These are phyloP conservation scores for Ceratobasidium sp. DNA, from an alignment of 1,284 basidiomycete genomes.

Conservation along the genomic window DNA sequence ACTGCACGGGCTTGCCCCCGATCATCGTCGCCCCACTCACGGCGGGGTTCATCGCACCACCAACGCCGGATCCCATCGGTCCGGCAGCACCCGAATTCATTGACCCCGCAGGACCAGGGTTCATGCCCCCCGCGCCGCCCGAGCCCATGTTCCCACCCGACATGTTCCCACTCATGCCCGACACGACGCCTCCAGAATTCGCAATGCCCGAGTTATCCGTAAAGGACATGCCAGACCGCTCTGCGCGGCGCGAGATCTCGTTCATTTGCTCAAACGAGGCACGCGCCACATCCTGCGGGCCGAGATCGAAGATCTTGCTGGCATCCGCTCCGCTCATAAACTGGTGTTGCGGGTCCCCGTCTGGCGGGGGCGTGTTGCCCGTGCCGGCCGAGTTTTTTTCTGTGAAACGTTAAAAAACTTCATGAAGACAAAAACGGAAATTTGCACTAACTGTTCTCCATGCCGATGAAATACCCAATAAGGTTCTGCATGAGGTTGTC, in stretches of 20 bases:
- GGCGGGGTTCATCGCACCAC: not conserved
- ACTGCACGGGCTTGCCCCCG: conserved; percentile 39
- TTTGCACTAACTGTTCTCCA: conserved; percentile 63
- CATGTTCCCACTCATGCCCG: not conserved
- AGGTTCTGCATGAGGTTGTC: conserved; percentile 83
- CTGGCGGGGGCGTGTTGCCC: conserved; percentile 14
- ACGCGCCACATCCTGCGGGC: conserved; percentile 66
- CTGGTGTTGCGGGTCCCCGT: conserved; percentile 14
- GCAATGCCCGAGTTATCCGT: conserved; percentile 34
- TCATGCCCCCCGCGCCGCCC: not conserved
- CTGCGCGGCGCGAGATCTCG: conserved; percentile 69
- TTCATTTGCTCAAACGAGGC: conserved; percentile 74
- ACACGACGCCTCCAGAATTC: not conserved
- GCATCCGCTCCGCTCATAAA: conserved; percentile 32
- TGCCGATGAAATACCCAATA: conserved; percentile 79
- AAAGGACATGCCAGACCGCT: conserved; percentile 57
- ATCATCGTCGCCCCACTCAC: conserved; percentile 8
- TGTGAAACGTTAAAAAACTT: not conserved
- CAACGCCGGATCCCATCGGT: not conserved
- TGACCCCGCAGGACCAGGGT: no score
- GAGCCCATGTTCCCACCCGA: not conserved
- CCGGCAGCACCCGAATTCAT: not conserved
- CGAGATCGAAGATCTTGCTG: conserved; percentile 54
- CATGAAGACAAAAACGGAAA: conserved; percentile 36
- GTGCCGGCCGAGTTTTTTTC: conserved; percentile 8